Base-by-base conservation (phyloP, 202 grass and related monocot species). In the Zoysia matrella region DNA sequence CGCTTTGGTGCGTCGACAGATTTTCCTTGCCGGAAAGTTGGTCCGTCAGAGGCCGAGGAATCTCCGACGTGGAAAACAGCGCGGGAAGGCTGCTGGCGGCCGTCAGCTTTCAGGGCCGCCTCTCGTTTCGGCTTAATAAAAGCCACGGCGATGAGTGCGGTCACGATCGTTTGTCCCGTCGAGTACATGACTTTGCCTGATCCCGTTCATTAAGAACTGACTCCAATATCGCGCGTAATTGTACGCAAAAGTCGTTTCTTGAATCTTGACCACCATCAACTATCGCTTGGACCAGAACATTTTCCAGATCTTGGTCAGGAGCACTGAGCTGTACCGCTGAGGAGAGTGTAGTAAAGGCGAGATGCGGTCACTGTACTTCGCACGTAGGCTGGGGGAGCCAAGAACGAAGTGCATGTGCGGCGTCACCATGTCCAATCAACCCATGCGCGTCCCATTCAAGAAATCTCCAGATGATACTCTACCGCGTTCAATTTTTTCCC, bases 61-160 rank as follows among this genome's bases (percentile, higher is more conserved):
- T 74, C 71, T 74, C 16, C 40, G 71, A 83, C 13, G 71, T 74
- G 80, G 61, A 67, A 74, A 69, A 57, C 51, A 68, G 4, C 52
- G 39, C 3, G 5, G 45, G 67, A 67, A 50, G 76, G 7, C 3
- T 11, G 22, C 22, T 30, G 22, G 22, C 22, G 62, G 0, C 47
- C 41, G 39, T 46, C 76, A 46, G 64, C 49, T 67, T 67, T 67
- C 8, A 45, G 14, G 40, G 11, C 22, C 22, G 22, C 22, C 22
- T 30, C 22, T 30, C 22, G 22, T 30, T 30, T 55, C 47, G 5
- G 4, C 14, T 60, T 49, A 13, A 12, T 44, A n/a, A 30, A 30
- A 30, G 22, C 22, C 22, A 30, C 22, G 11, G 16, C 5, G 36
- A 16, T 0, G 15, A 41, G 3, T 5, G 52, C 22, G 22, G 22